These are phyloP conservation scores for Turnera subulata DNA, from an alignment of 345 rosid genomes.

Conservation along the genomic window DNA sequence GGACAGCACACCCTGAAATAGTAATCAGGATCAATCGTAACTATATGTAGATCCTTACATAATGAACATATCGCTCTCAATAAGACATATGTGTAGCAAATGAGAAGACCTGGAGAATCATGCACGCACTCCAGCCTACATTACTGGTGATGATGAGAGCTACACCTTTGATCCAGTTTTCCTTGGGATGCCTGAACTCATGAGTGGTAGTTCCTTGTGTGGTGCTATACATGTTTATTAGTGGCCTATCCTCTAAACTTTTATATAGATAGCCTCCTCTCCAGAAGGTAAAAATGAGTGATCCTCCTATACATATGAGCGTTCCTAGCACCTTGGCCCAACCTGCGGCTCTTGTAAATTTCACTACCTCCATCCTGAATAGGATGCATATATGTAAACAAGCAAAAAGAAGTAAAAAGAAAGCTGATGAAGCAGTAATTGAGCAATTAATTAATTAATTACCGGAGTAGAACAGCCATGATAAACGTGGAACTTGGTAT, in stretches of 20 bases:
- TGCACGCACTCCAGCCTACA: slow-evolving; percentile 41
- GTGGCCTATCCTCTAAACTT: slow-evolving; percentile 30
- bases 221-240: slow-evolving; percentile 26
- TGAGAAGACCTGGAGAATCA: slow-evolving; percentile 33
- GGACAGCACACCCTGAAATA: slow-evolving; percentile 19
- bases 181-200: slow-evolving; percentile 3
- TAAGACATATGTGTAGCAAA: too few relatives aligned
- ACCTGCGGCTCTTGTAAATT: slow-evolving; percentile 25
- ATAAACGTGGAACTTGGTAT: slow-evolving; percentile 41
- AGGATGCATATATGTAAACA: not conserved
- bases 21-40: too few relatives aligned
- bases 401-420: not conserved
- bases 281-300: slow-evolving; percentile 48
- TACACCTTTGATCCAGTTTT: slow-evolving; percentile 46
- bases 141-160: slow-evolving; percentile 36
- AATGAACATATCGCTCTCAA: too few relatives aligned
- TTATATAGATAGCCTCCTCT: slow-evolving; percentile 33
- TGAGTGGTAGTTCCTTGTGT: not conserved
- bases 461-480: slow-evolving; percentile 38
- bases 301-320: slow-evolving; percentile 28
- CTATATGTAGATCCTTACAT: too few relatives aligned
- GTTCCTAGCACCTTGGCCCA: slow-evolving; percentile 37
- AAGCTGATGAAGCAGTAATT: not conserved
- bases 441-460: not conserved
- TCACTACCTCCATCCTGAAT: slow-evolving; percentile 45